Evolutionary conservation across 768 basidiomycete species (phyloP), one percentile per base, ranked within the genome.

Genomic region (Trametes villosa): DNA sequence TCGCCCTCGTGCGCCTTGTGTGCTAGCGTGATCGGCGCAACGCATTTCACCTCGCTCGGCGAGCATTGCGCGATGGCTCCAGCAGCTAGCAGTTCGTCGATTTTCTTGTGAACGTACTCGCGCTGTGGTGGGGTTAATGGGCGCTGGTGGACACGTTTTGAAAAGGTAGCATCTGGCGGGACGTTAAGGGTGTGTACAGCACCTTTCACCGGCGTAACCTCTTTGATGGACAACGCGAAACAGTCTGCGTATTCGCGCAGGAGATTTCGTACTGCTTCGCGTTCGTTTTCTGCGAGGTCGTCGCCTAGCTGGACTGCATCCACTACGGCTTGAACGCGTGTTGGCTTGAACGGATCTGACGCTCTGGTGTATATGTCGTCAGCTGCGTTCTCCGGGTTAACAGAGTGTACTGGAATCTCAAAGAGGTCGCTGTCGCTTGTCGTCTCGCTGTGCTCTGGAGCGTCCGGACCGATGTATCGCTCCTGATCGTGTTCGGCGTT

Each of bases 151-250:
- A 76, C 64, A 22, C 75, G 76, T 1, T 50, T 75, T 1, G 64
- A 63, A 59, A 81, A 76, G 11, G 27, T 69, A 0, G 65, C 50
- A 5, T 65, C 70, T 12, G 60, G 47, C 0, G 72, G 72, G 1
- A 81, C 68, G 49, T 76, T 66, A 4, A 80, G 68, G 1, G 48
- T 57, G 62, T 81, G 78, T 2, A 67, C 64, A 3, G 71, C 72
- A 1, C 71, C 74, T 9, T 65, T 38, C 0, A 80, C 72, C 0
- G 66, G 60, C 1, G 45, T 49, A 1, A 81, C 79, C 55, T 82
- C 77, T 20, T 71, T 69, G 9, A 80, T 61, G 0, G 74, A 71
- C 2, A 80, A 61, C 6, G 77, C 76, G 54, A 79, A 82, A 24
- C 71, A 64, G 60, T 81, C 78, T 0, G 79, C 76, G 52, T 68